These are phyloP conservation scores for Tolypocladium cylindrosporum DNA, from an alignment of 2,329 filamentous ascomycete species.

Conservation along the genomic window DNA sequence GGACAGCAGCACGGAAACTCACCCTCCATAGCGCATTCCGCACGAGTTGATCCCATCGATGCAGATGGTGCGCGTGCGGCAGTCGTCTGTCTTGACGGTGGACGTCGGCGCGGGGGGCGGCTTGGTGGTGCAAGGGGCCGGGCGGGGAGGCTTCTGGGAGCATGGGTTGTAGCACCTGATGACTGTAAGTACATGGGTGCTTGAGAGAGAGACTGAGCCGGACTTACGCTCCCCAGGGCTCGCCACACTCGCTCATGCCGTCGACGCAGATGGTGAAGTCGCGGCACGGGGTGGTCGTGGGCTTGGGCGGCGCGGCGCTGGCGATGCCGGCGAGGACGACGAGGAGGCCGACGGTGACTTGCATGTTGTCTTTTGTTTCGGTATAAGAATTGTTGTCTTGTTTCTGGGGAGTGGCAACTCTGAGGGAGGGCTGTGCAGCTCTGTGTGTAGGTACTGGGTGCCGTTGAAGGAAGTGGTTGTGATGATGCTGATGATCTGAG, in stretches of 20 bases:
- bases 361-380: neutral
- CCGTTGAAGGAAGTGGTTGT: neutral
- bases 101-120: neutral
- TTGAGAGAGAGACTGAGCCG: neutral
- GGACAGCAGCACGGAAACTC: neutral
- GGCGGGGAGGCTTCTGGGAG: conserved; percentile 10
- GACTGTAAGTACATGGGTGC: neutral
- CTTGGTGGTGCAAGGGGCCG: conserved; percentile 7
- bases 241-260: conserved; percentile 15
- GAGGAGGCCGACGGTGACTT: neutral
- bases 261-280: conserved; percentile 14
- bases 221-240: conserved; percentile 16
- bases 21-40: conserved; percentile 14
- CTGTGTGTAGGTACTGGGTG: neutral
- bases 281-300: neutral
- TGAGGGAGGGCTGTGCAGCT: neutral
- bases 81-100: conserved; percentile 6
- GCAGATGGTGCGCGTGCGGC: conserved; percentile 14
- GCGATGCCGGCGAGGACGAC: neutral
- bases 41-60: conserved; percentile 13
- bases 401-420: no score
- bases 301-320: neutral
- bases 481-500: neutral
- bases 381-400: neutral
- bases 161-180: conserved; percentile 21